Base-by-base conservation (phyloP, 2,329 filamentous ascomycete genomes). In the Fusarium brevicatenulatum region DNA sequence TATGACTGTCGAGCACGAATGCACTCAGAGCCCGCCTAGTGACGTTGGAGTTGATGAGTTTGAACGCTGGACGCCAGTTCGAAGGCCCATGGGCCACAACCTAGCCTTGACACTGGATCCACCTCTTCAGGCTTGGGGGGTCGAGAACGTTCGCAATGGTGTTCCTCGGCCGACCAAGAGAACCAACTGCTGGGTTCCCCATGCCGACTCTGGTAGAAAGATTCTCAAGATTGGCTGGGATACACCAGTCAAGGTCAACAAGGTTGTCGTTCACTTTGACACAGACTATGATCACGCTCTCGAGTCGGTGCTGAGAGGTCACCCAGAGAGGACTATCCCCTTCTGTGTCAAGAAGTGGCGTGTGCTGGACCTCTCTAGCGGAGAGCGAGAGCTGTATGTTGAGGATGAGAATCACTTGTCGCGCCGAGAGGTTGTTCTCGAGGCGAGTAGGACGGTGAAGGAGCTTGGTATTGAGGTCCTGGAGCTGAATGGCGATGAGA, bases 221-320 rank as follows among this genome's bases (percentile, higher is more conserved):
- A 18, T 67, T 2, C 39, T 67, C 2, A 67, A 9, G 9, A 15
- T 67, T 8, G 2, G 11, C 0, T 67, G 65, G 65, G 7, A 34
- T 9, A 21, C 2, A 1, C 36, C 36, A 2, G 18, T 67, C 4
- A 46, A 54, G 4, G 4, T 47, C 0, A 43, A 16, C 25, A 67
- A 32, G 9, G 65, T 68, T 5, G 30, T 67, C 0, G 30, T 67
- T 0, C 56, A 52, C 21, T 67, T 67, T 6, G 65, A 67, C 2
- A 68, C 65, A 8, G 65, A 67, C 46, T 67, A 68, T 19, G 65
- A 67, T 18, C 65, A 67, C 2, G 65, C 65, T 2, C 65, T 67
- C 1, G 65, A 67, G 12, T 67, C 65, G 11, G 65, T 67, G 0
- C 9, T 67, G 5, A 25, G 65, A 62, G 65, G 65, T 12, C 65